These are phyloP conservation scores for Zymoseptoria brevis DNA, from an alignment of 2,329 filamentous ascomycete species.

Conservation along the genomic window DNA sequence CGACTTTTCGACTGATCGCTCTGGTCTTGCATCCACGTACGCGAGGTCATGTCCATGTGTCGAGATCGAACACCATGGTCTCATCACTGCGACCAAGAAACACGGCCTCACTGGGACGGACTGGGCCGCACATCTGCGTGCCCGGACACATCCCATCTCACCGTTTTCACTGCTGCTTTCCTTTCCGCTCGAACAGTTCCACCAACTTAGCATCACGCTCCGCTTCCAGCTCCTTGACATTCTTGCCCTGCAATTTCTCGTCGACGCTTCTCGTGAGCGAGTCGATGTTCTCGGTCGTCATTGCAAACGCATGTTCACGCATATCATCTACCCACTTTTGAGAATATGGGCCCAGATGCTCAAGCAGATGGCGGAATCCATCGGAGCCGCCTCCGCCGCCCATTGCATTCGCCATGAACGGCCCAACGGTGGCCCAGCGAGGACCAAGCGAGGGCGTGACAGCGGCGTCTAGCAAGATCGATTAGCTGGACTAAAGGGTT, in stretches of 20 bases:
- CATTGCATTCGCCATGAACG: slow-evolving; percentile 25
- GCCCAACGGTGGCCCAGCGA: slow-evolving; percentile 15
- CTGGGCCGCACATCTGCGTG: not conserved
- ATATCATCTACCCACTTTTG: slow-evolving; percentile 12
- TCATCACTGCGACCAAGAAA: not conserved
- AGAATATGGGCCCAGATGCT: slow-evolving; percentile 11
- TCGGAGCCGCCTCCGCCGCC: slow-evolving; percentile 7
- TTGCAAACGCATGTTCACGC: slow-evolving; percentile 10
- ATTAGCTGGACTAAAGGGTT: slow-evolving; percentile 5
- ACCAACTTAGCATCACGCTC: not conserved
- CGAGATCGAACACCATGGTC: not conserved
- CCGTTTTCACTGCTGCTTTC: not conserved
- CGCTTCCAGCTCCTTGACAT: not conserved
- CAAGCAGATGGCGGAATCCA: slow-evolving; percentile 9
- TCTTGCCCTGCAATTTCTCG: not conserved
- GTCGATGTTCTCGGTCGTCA: not conserved
- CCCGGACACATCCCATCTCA: not conserved
- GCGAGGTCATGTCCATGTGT: not conserved
- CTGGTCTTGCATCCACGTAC: not conserved
- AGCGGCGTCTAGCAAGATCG: slow-evolving; percentile 9
- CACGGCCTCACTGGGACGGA: too few species aligned
- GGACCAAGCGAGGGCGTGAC: slow-evolving; percentile 14
- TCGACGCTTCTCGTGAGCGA: not conserved
- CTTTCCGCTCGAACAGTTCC: not conserved
- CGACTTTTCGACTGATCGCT: not conserved